Evolutionary conservation across 495 filamentous ascomycete genomes (phyloP), one percentile per base, ranked within the genome.

Genomic region (Hyaloscypha hepaticicola): DNA sequence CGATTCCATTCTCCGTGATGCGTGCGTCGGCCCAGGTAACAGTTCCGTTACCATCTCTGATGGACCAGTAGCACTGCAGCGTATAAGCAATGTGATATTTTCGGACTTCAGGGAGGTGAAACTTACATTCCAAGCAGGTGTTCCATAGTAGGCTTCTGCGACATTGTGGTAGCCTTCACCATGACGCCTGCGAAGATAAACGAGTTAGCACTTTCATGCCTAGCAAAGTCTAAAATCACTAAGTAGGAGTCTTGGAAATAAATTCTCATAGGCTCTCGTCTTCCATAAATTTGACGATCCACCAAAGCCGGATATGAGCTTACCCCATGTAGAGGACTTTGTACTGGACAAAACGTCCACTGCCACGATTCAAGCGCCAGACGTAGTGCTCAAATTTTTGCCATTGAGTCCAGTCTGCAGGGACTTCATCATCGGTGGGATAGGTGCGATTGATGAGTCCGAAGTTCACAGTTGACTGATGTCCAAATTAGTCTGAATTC

Each of bases 151-250:
- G 5, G 72, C 72, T 69, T 90, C 81, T 4, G 85, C 86, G 12
- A 78, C 81, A 66, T 88, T 88, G 66, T 92, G 89, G 69, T 80
- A 87, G 0, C 88, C 89, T 66, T 91, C 82, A 1, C 89, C 89
- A 66, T 92, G 89, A 25, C 89, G 81, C 11, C 84, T 16, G 5
- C 19, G 16, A 19, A 45, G 7, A 33, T 12, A 12, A 12, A n/a
- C 88, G 49, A 89, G 57, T 64, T 33, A 33, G 31, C 31, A 21
- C 24, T 31, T 33, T 63, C 38, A 65, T 50, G 38, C 14, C 21
- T 22, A 48, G 9, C 19, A n/a, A 19, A 55, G 0, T 33, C 31
- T 3, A 12, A 12, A 33, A 1, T 6, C 6, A 12, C 31, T 33
- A 12, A 3, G 31, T 33, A 12, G 2, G 31, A 33, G 2, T 12